Conservation (phyloP, 2,329 filamentous ascomycete species). For the Bipolaris sorokiniana region DNA sequence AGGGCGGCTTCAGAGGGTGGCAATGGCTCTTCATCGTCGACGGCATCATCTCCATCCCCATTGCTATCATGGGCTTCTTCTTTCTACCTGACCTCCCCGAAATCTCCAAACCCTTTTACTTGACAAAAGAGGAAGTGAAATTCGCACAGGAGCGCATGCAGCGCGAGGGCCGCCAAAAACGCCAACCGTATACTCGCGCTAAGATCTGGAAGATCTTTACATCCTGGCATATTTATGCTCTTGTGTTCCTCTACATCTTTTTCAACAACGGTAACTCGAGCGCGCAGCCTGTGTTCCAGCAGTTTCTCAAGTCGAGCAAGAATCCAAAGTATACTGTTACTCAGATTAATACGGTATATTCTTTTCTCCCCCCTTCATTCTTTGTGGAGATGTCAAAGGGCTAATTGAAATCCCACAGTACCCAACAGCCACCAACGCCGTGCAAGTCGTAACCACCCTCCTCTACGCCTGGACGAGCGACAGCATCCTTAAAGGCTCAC, state of each 20-base stretch:
- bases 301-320: constrained; percentile 26
- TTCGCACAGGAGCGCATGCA: constrained; percentile 23
- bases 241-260: constrained; percentile 11
- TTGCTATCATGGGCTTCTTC: constrained; percentile 27
- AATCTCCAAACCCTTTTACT: constrained; percentile 22
- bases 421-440: constrained; percentile 27
- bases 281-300: constrained; percentile 18
- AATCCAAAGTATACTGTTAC: constrained; percentile 20
- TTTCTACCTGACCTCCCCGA: constrained; percentile 25
- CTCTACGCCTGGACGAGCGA: constrained; percentile 29
- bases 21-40: constrained; percentile 33
- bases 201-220: constrained; percentile 14
- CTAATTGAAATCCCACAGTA: constrained; percentile 17
- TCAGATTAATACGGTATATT: constrained; percentile 24
- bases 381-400: no score
- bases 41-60: constrained; percentile 25
- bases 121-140: constrained; percentile 10
- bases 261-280: constrained; percentile 10
- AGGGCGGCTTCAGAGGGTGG: constrained; percentile 56
- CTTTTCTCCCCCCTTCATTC: no score
- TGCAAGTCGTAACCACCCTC: constrained; percentile 30
- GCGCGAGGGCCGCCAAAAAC: not conserved
- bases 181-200: constrained; percentile 8
- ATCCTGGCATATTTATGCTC: constrained; percentile 21
- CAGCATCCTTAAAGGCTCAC: constrained; percentile 23